phyloP scores from a whole-genome alignment of 2,329 filamentous ascomycete genomes.

The Kalmusia sp. region DNA sequence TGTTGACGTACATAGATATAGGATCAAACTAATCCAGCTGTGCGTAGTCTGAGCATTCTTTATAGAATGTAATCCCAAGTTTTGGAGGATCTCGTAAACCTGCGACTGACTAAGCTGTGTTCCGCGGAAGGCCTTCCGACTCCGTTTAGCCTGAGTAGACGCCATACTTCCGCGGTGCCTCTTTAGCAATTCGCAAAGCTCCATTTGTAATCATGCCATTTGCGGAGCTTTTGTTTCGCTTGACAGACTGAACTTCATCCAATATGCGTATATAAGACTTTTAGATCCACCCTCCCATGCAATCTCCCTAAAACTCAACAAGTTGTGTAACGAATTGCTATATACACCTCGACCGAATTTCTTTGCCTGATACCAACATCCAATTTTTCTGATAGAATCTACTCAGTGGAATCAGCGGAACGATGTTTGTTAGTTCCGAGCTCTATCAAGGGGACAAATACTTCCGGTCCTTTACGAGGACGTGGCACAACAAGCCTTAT shows the following conservation, averaged over 20 bases:
- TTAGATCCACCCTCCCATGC: not conserved
- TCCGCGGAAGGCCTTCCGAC: conserved; percentile 15
- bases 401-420: conserved; percentile 1
- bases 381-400: not conserved
- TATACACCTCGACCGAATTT: conserved; percentile 1
- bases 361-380: not conserved
- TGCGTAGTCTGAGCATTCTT: not conserved
- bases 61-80: not conserved
- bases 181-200: not conserved
- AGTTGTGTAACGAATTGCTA: not conserved
- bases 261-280: conserved; percentile 2
- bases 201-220: conserved; percentile 12
- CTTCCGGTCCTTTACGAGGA: conserved; percentile 44
- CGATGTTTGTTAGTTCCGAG: conserved; percentile 6
- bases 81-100: not conserved
- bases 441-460: conserved; percentile 16
- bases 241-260: not conserved
- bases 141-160: not conserved
- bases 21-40: not conserved
- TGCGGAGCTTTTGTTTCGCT: conserved; percentile 3
- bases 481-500: conserved; percentile 46
- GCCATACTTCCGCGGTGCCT: not conserved
- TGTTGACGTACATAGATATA: not conserved
- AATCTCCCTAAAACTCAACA: not conserved
- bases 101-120: conserved; percentile 11